Percentiles rank a stretch among this genome's conserved stretches.
phyloP scores from a whole-genome alignment of 768 basidiomycete species.

The Lentinula sp. region DNA sequence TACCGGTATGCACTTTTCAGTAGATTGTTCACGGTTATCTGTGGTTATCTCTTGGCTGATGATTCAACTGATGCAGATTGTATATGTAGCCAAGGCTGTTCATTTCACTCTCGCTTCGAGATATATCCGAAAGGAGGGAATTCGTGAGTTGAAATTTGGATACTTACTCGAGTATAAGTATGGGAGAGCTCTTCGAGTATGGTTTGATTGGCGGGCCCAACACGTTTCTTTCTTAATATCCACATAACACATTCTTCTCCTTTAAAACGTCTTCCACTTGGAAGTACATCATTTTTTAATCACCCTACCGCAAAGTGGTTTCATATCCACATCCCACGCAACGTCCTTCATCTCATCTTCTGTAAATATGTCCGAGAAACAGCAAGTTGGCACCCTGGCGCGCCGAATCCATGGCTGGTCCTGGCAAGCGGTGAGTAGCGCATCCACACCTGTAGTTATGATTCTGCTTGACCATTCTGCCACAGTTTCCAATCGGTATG shows the following conservation, averaged over 20 bases:
- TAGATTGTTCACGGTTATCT: no score
- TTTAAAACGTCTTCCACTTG: background rate
- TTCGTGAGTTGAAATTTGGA: background rate
- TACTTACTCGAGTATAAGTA: background rate
- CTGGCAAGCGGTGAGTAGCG: conserved; percentile 39
- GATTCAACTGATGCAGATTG: no score
- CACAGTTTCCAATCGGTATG: conserved; percentile 43
- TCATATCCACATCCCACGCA: background rate
- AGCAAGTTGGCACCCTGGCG: conserved; percentile 27
- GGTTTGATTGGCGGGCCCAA: background rate
- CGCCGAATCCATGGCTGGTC: conserved; percentile 45
- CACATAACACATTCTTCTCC: background rate
- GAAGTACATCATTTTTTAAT: background rate
- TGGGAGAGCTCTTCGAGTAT: background rate
- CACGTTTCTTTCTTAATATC: background rate
- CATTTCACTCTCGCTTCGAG: background rate
- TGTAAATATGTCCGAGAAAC: background rate
- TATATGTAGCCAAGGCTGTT: background rate
- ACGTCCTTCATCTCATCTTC: background rate
- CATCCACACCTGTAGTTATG: background rate
- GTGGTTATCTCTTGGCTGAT: no score
- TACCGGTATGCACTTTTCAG: no score
- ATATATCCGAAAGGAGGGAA: background rate
- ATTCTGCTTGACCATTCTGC: background rate
- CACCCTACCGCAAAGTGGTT: background rate